Base-by-base conservation (phyloP, 73 alveolate genomes). In the Symbiodinium pilosum region DNA sequence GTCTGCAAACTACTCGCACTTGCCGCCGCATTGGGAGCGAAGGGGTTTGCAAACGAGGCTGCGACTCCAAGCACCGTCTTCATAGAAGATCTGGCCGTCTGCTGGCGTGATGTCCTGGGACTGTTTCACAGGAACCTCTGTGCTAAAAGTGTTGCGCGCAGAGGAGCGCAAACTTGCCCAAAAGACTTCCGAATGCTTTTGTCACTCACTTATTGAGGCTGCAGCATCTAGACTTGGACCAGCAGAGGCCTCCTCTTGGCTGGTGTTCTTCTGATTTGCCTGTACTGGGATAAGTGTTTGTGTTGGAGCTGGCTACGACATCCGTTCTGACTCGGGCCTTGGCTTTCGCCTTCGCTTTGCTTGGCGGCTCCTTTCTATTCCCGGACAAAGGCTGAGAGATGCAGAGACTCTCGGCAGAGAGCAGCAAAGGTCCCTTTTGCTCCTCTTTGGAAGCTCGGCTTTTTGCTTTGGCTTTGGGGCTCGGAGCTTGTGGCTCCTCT, bases 51-150 rank as follows among this genome's bases (percentile, higher is more conserved):
- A n/a, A 24, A 24, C 85, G 38, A 41, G 84, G 84, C 9, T n/a
- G 51, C 20, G 56, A 43, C 95, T 26, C 34, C 71, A 88, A 11
- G 43, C 87, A 9, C 95, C 95, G 30, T 88, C 95, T 42, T 88
- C 95, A 47, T 83, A 88, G 42, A 40, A 88, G 51, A 88, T 88
- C 43, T 88, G 87, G 3, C 95, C 95, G 9, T 88, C 95, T 30
- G 95, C 95, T 28, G 87, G 87, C 11, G 69, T 88, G 38, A 88
- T 56, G 87, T 88, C 95, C 95, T 88, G 34, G 26, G 59, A 9
- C 14, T n/a, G n/a, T n/a, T n/a, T n/a, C n/a, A n/a, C n/a, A n/a
- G n/a, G n/a, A n/a, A n/a, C n/a, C n/a, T n/a, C n/a, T n/a, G n/a
- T n/a, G n/a, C n/a, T n/a, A n/a, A n/a, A n/a, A n/a, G n/a, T n/a